These are phyloP conservation scores for Didymella pomorum DNA, from an alignment of 2,329 filamentous ascomycete species.

Conservation along the genomic window DNA sequence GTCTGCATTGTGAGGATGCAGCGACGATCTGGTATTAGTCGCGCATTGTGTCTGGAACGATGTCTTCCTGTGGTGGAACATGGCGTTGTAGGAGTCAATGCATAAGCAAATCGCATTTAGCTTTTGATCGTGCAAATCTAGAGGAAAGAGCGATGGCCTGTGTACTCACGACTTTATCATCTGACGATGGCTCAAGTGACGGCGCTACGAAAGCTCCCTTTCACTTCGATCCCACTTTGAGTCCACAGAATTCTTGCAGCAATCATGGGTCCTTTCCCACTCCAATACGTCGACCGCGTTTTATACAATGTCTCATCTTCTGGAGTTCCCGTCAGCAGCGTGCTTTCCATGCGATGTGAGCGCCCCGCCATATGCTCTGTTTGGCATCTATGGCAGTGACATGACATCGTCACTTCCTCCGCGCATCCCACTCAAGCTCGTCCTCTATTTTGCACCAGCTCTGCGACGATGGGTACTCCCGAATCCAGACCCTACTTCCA, in stretches of 20 bases:
- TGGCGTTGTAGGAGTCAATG: too few species aligned
- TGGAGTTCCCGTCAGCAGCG: slow-evolving; percentile 28
- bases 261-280: background rate
- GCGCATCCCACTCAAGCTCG: slow-evolving; percentile 29
- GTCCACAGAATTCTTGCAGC: background rate
- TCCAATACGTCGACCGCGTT: background rate
- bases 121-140: background rate
- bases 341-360: slow-evolving; percentile 21
- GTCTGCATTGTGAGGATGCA: background rate
- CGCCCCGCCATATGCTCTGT: slow-evolving; percentile 33
- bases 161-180: background rate
- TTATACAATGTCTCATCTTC: slow-evolving; percentile 33
- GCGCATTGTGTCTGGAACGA: background rate
- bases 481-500: slow-evolving; percentile 7
- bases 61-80: background rate
- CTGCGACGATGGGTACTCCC: slow-evolving; percentile 31
- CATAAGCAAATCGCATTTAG: too few species aligned
- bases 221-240: background rate
- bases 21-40: background rate
- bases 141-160: background rate
- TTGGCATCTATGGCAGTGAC: slow-evolving; percentile 29
- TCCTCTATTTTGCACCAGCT: slow-evolving; percentile 34
- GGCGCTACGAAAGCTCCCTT: background rate
- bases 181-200: background rate
- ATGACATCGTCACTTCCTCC: slow-evolving; percentile 25